A percentile compares a stretch with the other conserved stretches of the same genome.
phyloP scores from a whole-genome alignment of 345 rosid species.

The Eucalyptus erythrocorys region DNA sequence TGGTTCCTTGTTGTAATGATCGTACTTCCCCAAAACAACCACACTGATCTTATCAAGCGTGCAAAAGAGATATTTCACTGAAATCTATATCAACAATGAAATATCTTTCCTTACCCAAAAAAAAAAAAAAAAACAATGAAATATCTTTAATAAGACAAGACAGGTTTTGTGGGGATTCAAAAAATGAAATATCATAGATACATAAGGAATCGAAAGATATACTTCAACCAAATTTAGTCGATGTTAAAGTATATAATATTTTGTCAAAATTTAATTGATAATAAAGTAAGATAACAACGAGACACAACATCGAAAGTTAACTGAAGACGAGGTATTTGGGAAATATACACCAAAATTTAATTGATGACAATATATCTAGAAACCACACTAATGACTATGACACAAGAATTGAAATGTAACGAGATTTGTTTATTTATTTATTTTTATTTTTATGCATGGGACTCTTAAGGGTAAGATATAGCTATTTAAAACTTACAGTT shows the following conservation, averaged over 20 bases:
- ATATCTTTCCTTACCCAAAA: too few relatives aligned
- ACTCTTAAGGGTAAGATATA: not conserved
- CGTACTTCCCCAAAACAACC: not conserved
- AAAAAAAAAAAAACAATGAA: too few relatives aligned
- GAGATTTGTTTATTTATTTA: not conserved
- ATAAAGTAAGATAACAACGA: accelerated
- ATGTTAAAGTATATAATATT: not conserved
- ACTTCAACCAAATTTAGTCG: not conserved
- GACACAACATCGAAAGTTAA: not conserved
- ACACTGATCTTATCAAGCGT: not conserved
- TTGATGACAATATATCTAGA: not conserved
- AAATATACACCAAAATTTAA: not conserved
- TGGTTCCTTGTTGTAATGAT: not conserved
- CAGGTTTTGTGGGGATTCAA: accelerated
- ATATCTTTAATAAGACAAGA: not conserved
- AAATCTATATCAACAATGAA: not conserved
- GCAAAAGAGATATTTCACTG: not conserved
- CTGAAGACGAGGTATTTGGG: accelerated
- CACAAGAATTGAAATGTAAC: not conserved
- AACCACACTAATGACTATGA: not conserved
- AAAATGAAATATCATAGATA: not conserved
- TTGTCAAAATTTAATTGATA: not conserved
- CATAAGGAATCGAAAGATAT: not conserved
- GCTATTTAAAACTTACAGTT: not conserved
- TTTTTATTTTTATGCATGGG: not conserved